Evolutionary conservation across 1,139 yeast genomes (phyloP), one percentile per base, ranked within the genome.

Genomic region (Blastobotrys capitulatus): DNA sequence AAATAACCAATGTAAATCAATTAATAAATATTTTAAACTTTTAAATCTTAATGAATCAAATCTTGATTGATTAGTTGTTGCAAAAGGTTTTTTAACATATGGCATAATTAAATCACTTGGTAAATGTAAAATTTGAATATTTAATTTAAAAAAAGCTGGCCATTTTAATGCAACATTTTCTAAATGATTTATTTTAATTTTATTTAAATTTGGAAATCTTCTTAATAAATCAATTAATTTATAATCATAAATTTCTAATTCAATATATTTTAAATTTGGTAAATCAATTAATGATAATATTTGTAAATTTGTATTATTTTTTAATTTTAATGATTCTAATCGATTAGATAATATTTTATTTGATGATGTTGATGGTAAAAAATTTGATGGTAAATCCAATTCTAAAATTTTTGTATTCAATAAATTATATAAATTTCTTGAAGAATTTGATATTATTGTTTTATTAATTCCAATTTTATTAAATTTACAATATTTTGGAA

Each of bases 91-190:
- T 15, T 19, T 15, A 27, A 38, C 41, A 38, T 38, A 38, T 16
- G 41, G 41, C 41, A 38, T 38, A 29, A 38, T 5, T 15, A 38
- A 10, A 38, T 38, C 41, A 18, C 26, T 38, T 16, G 41, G 27
- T 2, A 38, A 12, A 10, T 15, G 15, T 10, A 38, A 19, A 6
- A 5, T 4, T 4, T 3, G 2, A 15, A 38, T 10, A 16, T 38
- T 26, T 9, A 38, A 29, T 19, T 38, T 38, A 16, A 38, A 38
- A 38, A 38, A 38, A 8, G 41, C 15, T 16, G 41, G 41, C 41
- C 41, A 38, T 13, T 19, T 38, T 7, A 38, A 20, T 10, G 41
- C 41, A 10, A 20, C 41, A 12, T 19, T 19, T 10, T 38, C 41
- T 13, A 38, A n/a, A 10, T 16, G 27, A 9, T 6, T 6, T 5